A percentile compares a stretch with the other conserved stretches of the same genome.
These are phyloP conservation scores for Plasmodium adleri DNA, from an alignment of 169 alveolate species.

Conservation along the genomic window DNA sequence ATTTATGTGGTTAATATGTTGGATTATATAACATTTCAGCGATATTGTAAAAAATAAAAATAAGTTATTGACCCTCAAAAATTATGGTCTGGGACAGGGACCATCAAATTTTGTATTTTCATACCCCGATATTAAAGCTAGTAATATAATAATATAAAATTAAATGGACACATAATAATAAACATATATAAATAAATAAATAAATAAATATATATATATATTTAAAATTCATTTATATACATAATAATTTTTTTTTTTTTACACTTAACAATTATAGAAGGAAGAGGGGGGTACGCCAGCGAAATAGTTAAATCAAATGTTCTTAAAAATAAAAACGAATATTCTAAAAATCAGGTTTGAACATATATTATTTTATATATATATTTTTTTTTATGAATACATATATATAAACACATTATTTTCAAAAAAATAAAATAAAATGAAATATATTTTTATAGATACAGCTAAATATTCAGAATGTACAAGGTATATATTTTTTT, in stretches of 20 bases:
- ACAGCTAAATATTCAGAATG: slow-evolving; percentile 25
- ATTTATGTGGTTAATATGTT: background rate
- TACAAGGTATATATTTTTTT: slow-evolving; percentile 41
- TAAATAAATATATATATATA: background rate
- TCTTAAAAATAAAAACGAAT: slow-evolving; percentile 32
- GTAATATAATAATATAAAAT: slow-evolving; percentile 7
- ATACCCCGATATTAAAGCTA: slow-evolving; percentile 61
- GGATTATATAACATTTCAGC: slow-evolving; percentile 11
- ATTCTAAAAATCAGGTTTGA: slow-evolving; percentile 26
- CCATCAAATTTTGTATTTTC: slow-evolving; percentile 53
- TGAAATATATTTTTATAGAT: background rate
- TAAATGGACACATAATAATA: background rate
- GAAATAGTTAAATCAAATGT: slow-evolving; percentile 50
- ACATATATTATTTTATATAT: background rate
- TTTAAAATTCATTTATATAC: background rate
- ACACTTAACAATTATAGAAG: slow-evolving; percentile 25
- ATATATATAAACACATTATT: background rate
- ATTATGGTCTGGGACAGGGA: slow-evolving; percentile 49
- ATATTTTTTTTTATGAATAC: slow-evolving; percentile 5
- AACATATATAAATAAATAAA: background rate
- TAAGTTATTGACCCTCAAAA: slow-evolving; percentile 51
- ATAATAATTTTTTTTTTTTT: background rate
- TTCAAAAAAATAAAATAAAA: background rate
- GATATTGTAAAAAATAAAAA: slow-evolving; percentile 65
- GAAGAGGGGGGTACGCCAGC: slow-evolving; percentile 71